Evolutionary conservation across 148 eudicot genomes (phyloP).

Genomic region (Rheum nobile): DNA sequence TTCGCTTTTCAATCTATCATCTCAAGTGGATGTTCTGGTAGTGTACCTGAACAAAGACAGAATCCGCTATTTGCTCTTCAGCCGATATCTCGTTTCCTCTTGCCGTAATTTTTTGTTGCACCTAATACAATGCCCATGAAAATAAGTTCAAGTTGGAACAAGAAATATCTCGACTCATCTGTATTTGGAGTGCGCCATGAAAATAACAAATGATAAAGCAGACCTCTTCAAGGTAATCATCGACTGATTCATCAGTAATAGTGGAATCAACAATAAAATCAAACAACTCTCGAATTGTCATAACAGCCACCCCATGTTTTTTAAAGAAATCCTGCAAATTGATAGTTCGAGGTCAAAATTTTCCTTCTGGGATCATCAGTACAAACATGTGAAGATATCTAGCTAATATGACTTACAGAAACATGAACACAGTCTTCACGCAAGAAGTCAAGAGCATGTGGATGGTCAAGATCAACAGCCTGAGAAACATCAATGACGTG

Average conservation of each 20-base stretch:
- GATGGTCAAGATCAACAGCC: slow-evolving; percentile 98
- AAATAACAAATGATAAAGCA: background rate
- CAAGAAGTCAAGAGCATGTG: slow-evolving; percentile 81
- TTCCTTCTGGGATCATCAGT: background rate
- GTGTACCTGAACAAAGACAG: slow-evolving; percentile 73
- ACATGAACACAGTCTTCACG: slow-evolving; percentile 87
- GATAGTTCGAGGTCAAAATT: background rate
- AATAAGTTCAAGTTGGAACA: background rate
- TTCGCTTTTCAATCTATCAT: too few relatives aligned
- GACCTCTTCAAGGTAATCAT: slow-evolving; percentile 85
- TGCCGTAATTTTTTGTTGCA: slow-evolving; percentile 67
- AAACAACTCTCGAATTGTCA: slow-evolving; percentile 79
- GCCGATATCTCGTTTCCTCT: slow-evolving; percentile 61
- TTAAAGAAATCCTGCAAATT: slow-evolving; percentile 69
- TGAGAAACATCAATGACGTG: slow-evolving; percentile 94
- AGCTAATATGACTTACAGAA: slow-evolving; percentile 32
- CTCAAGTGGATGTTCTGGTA: background rate
- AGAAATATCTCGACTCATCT: background rate
- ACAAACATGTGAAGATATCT: background rate
- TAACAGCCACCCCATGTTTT: slow-evolving; percentile 87
- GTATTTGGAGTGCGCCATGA: background rate
- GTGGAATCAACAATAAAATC: slow-evolving; percentile 85
- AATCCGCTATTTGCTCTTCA: slow-evolving; percentile 84
- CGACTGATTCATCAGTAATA: slow-evolving; percentile 70
- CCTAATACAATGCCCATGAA: slow-evolving; percentile 21